Evolutionary conservation across 1,139 yeast genomes (phyloP).

Genomic region (Waltiozyma sp.): DNA sequence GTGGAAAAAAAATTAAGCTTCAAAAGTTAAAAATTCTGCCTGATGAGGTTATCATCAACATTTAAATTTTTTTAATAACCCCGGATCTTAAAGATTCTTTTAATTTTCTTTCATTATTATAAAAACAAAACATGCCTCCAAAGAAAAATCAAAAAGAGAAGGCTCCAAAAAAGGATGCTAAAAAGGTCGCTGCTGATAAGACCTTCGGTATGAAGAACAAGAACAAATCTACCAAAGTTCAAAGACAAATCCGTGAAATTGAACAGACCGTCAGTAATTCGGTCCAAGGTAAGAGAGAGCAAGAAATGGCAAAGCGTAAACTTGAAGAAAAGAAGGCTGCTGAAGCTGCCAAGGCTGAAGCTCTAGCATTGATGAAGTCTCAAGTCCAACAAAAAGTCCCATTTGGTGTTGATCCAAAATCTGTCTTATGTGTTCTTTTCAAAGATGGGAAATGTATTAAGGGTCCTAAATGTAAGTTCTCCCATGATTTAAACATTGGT

Average conservation of each 20-base stretch:
- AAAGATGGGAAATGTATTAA: constrained; percentile 84
- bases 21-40: neutral
- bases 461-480: constrained; percentile 87
- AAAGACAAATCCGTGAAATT: constrained; percentile 72
- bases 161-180: constrained; percentile 55
- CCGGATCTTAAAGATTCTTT: no score
- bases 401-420: constrained; percentile 95
- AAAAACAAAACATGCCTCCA: constrained; percentile 43
- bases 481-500: constrained; percentile 81
- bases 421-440: constrained; percentile 84
- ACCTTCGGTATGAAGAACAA: constrained; percentile 93
- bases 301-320: constrained; percentile 61
- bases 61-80: neutral
- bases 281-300: constrained; percentile 52
- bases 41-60: neutral
- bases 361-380: constrained; percentile 62
- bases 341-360: constrained; percentile 81
- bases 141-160: constrained; percentile 53
- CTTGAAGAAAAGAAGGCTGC: constrained; percentile 88
- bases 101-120: no score
- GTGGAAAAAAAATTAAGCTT: neutral
- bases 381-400: constrained; percentile 79
- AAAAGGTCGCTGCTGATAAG: constrained; percentile 74
- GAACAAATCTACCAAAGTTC: constrained; percentile 87
- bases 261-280: constrained; percentile 38